Evolutionary conservation across 306 rosid species (phyloP).

Genomic region (Glycine soja): DNA sequence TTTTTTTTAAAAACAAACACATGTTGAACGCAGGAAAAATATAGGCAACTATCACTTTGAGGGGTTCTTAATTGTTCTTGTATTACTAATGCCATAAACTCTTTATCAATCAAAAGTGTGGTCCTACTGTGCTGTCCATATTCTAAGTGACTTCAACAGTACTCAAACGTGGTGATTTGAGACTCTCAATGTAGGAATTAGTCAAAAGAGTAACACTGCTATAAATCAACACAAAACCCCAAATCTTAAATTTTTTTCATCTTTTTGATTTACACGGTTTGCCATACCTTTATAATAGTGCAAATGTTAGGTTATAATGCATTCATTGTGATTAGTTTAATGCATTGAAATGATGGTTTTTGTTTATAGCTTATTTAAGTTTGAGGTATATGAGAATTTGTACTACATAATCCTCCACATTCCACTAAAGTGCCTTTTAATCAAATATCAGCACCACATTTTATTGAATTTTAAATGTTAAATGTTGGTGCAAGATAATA

Average conservation of each 20-base stretch:
- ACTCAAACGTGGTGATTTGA: constrained; percentile 52
- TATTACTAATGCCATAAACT: constrained; percentile 34
- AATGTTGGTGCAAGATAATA: constrained; percentile 25
- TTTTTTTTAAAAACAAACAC: constrained; percentile 42
- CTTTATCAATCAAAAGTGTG: constrained; percentile 45
- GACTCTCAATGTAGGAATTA: constrained; percentile 46
- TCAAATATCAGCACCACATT: constrained; percentile 30
- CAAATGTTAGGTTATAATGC: constrained; percentile 20
- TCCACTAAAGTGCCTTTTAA: constrained; percentile 18
- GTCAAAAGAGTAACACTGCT: constrained; percentile 38
- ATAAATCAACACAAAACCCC: constrained; percentile 43
- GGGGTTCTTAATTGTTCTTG: constrained; percentile 40
- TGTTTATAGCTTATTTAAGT: neutral
- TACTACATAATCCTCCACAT: constrained; percentile 14
- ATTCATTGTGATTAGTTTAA: constrained; percentile 10
- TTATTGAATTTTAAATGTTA: constrained; percentile 14
- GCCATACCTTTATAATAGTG: neutral
- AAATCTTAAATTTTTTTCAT: neutral
- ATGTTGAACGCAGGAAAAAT: constrained; percentile 54
- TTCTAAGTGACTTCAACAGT: constrained; percentile 41
- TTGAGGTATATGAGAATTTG: constrained; percentile 22
- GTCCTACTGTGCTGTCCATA: constrained; percentile 46
- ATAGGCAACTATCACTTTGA: constrained; percentile 32
- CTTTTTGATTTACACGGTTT: constrained; percentile 30
- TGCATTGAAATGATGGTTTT: constrained; percentile 24